phyloP scores from a whole-genome alignment of 2,329 filamentous ascomycete genomes.

The Westerdykella aurantiaca region DNA sequence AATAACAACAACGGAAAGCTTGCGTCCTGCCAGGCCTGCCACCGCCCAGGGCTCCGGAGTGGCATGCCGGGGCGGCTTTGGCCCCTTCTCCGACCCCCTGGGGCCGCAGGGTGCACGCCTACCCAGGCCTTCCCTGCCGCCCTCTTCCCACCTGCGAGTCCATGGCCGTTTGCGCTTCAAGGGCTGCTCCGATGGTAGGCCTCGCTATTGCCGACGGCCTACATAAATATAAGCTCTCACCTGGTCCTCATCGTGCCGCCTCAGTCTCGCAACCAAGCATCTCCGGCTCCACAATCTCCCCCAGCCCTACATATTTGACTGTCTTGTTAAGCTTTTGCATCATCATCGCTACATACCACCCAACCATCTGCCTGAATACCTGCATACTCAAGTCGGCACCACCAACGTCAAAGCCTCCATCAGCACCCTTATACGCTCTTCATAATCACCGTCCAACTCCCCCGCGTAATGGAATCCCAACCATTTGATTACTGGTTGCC shows the following conservation, averaged over 20 bases:
- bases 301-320: background rate
- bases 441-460: constrained; percentile 4
- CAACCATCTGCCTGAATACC: constrained; percentile 2
- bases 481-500: constrained; percentile 35
- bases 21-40: constrained; percentile 12
- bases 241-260: constrained; percentile 28
- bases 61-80: constrained; percentile 16
- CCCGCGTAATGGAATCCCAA: constrained; percentile 30
- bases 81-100: constrained; percentile 7
- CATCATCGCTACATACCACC: constrained; percentile 4
- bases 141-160: constrained; percentile 10
- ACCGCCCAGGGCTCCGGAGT: constrained; percentile 17
- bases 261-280: constrained; percentile 20
- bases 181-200: constrained; percentile 16
- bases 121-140: constrained; percentile 16
- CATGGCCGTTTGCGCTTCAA: constrained; percentile 21
- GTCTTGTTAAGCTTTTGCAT: background rate
- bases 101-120: constrained; percentile 18
- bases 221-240: constrained; percentile 31
- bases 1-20: constrained; percentile 29
- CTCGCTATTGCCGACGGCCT: constrained; percentile 11
- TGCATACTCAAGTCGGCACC: background rate
- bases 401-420: constrained; percentile 1
- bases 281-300: constrained; percentile 8
- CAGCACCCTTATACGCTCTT: constrained; percentile 2